Conservation (phyloP, 1,139 yeast genomes). For the Candida sp. region DNA sequence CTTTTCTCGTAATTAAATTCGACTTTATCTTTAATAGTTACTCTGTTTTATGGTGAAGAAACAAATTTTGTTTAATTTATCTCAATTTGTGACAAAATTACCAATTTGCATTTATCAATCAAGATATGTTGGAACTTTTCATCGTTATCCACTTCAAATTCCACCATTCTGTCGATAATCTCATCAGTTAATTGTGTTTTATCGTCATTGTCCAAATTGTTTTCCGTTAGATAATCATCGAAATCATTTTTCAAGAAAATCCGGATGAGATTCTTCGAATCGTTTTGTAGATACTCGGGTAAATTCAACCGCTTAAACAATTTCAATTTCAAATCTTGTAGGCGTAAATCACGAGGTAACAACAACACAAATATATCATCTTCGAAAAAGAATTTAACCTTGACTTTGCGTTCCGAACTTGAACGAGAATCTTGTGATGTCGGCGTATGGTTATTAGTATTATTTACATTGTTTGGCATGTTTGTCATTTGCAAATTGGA, state of each 20-base stretch:
- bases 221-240: slow-evolving; percentile 35
- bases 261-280: slow-evolving; percentile 16
- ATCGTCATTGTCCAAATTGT: slow-evolving; percentile 23
- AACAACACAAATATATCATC: slow-evolving; percentile 91
- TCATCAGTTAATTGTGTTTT: slow-evolving; percentile 14
- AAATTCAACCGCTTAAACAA: slow-evolving; percentile 61
- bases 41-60: too few species aligned
- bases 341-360: slow-evolving; percentile 59
- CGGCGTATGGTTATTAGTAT: slow-evolving; percentile 13
- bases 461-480: slow-evolving; percentile 16
- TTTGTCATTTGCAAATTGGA: slow-evolving; percentile 22
- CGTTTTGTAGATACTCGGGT: slow-evolving; percentile 11
- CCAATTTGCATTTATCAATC: slow-evolving; percentile 45
- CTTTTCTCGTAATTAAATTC: too few species aligned
- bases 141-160: slow-evolving; percentile 39
- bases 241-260: slow-evolving; percentile 41
- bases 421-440: slow-evolving; percentile 15
- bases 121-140: slow-evolving; percentile 39
- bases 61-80: background rate
- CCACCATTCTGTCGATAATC: slow-evolving; percentile 20
- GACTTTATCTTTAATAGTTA: too few species aligned
- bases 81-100: slow-evolving; percentile 18
- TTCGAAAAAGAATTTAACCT: slow-evolving; percentile 80
- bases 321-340: slow-evolving; percentile 59
- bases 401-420: slow-evolving; percentile 35